Evolutionary conservation across 352 stramenopile genomes (phyloP), one percentile per base, ranked within the genome.

Genomic region (Globisporangium viniferum): DNA sequence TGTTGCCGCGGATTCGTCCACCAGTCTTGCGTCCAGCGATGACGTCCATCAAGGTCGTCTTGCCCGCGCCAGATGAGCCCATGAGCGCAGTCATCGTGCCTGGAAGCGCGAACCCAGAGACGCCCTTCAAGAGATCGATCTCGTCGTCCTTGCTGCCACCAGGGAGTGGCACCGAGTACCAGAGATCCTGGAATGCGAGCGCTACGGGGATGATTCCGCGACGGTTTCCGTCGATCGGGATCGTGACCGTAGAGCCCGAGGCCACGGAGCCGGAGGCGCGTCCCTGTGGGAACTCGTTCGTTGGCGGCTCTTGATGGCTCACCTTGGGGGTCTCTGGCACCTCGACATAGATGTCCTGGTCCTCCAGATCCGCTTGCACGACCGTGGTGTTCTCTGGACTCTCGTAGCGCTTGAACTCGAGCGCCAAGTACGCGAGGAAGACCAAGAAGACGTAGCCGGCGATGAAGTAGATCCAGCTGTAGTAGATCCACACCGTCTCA

Each of bases 41-140:
- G 1, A 98, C 93, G 75, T 98, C 94, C 75, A 98, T 93, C 9
- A 98, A 77, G 2, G 95, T 98, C 3, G 94, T 98, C 73, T 98
- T 98, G 6, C 94, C 93, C 22, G 89, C 86, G 29, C 89, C 88
- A 10, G 77, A 86, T 0, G 82, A 87, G 0, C 87, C 87, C 82
- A 94, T 92, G 22, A 94, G 70, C 18, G 87, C 85, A 2, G 80
- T 88, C 73, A 94, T 90, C 0, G 73, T 84, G 5, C 87, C 84
- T 1, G 87, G 87, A 10, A 74, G 62, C 33, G 81, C 79, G 22
- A 75, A 78, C 20, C 92, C 93, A 58, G 67, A 87, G 2, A 98
- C 77, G 35, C 82, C 84, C 64, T 95, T 92, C 22, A 98, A 71
- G 29, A 98, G 68, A 54, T 95, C 79, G 20, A 97, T 79, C 15